Evolutionary conservation across 257 asterid species (phyloP).

Genomic region (Solanum medicagineum): DNA sequence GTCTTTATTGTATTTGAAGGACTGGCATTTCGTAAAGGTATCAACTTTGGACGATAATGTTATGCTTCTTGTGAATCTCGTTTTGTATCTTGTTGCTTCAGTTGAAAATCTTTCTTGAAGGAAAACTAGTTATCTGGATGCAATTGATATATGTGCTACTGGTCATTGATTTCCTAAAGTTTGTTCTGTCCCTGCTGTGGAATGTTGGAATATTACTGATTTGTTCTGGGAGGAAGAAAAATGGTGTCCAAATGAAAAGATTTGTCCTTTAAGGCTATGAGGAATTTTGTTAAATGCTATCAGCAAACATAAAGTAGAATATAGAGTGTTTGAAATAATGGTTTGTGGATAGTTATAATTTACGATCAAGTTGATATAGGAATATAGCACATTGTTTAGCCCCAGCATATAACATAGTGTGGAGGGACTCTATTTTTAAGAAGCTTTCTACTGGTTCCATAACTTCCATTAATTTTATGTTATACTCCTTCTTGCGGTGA

Average conservation of each 20-base stretch:
- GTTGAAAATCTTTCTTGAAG: not conserved
- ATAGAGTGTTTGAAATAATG: not conserved
- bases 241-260: not conserved
- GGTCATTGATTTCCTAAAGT: not conserved
- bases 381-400: not conserved
- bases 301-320: not conserved
- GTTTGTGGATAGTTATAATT: not conserved
- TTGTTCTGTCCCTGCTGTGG: not conserved
- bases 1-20: slow-evolving; percentile 66
- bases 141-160: not conserved
- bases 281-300: not conserved
- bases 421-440: not conserved
- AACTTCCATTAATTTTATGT: not conserved
- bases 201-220: not conserved
- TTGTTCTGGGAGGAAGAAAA: not conserved
- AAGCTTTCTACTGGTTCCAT: not conserved
- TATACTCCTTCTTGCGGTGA: not conserved
- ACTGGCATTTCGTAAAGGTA: slow-evolving; percentile 97
- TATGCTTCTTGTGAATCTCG: not conserved
- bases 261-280: not conserved
- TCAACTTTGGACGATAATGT: not conserved
- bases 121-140: not conserved
- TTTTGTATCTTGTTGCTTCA: not conserved
- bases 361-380: not conserved
- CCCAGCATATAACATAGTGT: not conserved